Conservation (phyloP, 2,329 filamentous ascomycete genomes). For the Phaeoacremonium minimum region DNA sequence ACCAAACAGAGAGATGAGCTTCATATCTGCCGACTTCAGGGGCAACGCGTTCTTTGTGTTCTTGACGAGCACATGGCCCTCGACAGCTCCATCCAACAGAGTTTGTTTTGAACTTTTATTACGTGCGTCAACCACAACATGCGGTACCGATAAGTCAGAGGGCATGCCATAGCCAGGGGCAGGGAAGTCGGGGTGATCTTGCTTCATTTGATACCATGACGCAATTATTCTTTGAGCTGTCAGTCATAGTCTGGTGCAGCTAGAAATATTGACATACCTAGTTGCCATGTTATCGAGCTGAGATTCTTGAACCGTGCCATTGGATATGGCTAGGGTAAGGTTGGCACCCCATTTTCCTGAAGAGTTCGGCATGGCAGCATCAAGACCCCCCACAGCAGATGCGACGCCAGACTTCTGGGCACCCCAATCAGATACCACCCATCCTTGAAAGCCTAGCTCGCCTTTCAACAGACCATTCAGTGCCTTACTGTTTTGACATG, state of each 20-base stretch:
- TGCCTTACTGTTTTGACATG: conserved; percentile 64
- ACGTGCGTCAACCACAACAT: conserved; percentile 48
- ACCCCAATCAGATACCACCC: conserved; percentile 64
- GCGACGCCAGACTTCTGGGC: conserved; percentile 62
- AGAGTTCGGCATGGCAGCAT: conserved; percentile 63
- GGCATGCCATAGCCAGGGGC: conserved; percentile 47
- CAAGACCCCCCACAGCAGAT: conserved; percentile 60
- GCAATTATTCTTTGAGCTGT: no score
- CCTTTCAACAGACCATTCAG: conserved; percentile 64
- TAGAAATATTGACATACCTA: conserved; percentile 21
- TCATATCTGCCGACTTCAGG: conserved; percentile 39
- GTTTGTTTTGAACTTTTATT: conserved; percentile 34
- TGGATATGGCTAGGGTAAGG: conserved; percentile 52
- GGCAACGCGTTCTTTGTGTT: conserved; percentile 53
- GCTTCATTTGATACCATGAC: conserved; percentile 51
- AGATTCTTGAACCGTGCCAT: conserved; percentile 51
- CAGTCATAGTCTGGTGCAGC: no score
- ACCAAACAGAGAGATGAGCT: conserved; percentile 57
- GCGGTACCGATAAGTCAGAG: conserved; percentile 39
- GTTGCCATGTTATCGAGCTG: conserved; percentile 53
- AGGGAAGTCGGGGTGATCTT: conserved; percentile 39
- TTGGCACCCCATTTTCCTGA: conserved; percentile 42
- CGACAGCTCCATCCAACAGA: conserved; percentile 50
- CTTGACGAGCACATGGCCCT: conserved; percentile 62
- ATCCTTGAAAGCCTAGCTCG: conserved; percentile 59